These are phyloP conservation scores for Tylopilus sp. DNA, from an alignment of 1,284 basidiomycete genomes.

Conservation along the genomic window DNA sequence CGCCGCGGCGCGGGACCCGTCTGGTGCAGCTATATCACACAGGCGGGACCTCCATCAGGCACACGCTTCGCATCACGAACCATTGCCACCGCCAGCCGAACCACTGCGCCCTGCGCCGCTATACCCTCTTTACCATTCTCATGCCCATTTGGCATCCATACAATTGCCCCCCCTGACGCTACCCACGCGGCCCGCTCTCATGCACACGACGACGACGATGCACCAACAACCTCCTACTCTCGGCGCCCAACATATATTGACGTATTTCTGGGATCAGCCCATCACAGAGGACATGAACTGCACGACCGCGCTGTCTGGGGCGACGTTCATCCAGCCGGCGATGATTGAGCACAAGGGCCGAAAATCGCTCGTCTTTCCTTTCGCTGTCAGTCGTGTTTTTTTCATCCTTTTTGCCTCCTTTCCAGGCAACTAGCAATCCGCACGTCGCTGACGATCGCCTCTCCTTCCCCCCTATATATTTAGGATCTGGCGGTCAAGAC, in stretches of 20 bases:
- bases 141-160: constrained; percentile 11
- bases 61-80: constrained; percentile 8
- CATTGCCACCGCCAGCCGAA: constrained; percentile 6
- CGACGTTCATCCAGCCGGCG: constrained; percentile 59
- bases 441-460: constrained; percentile 2
- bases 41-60: constrained; percentile 4
- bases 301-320: constrained; percentile 55
- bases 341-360: constrained; percentile 55
- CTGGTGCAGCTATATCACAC: not conserved
- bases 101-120: constrained; percentile 10
- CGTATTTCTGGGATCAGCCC: constrained; percentile 37
- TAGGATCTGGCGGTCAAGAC: constrained; percentile 55
- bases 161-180: constrained; percentile 24
- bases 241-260: constrained; percentile 33
- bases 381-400: constrained; percentile 47
- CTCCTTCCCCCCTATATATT: too few relatives aligned
- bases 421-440: too few relatives aligned
- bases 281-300: constrained; percentile 49
- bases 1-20: constrained; percentile 6
- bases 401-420: not conserved
- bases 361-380: constrained; percentile 65
- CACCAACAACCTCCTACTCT: constrained; percentile 2
- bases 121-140: constrained; percentile 23
- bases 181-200: constrained; percentile 7
- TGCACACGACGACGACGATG: not conserved